Evolutionary conservation across 108 stramenopile genomes (phyloP).

Genomic region (Cyclotella baltica): DNA sequence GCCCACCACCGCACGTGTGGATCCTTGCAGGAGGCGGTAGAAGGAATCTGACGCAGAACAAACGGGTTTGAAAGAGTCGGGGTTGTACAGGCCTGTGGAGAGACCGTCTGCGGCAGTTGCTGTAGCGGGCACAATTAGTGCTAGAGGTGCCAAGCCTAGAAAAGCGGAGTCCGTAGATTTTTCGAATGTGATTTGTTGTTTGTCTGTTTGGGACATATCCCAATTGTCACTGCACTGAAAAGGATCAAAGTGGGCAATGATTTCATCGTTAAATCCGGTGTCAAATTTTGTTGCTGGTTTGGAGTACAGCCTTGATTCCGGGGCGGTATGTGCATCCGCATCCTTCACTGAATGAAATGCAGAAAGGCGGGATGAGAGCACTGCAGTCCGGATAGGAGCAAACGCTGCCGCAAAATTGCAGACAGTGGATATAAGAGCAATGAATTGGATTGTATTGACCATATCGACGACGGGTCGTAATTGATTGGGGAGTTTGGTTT

Average conservation of each 20-base stretch:
- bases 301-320: neutral
- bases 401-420: neutral
- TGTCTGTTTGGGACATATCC: neutral
- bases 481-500: too few species aligned
- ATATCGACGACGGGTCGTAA: too few species aligned
- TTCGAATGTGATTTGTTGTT: neutral
- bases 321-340: neutral
- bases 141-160: neutral
- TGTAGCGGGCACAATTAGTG: constrained; percentile 15
- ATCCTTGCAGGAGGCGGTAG: constrained; percentile 81
- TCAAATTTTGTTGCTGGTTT: neutral
- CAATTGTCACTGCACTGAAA: constrained; percentile 20
- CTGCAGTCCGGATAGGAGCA: neutral
- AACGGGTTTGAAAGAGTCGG: constrained; percentile 85
- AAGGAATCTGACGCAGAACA: constrained; percentile 87
- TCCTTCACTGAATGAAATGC: neutral
- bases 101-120: constrained; percentile 13
- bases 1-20: constrained; percentile 82
- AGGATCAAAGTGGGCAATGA: constrained; percentile 18
- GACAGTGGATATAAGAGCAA: neutral
- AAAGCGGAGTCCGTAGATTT: neutral
- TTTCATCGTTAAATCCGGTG: neutral
- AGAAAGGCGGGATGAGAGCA: neutral
- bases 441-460: neutral
- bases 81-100: constrained; percentile 70